These are phyloP conservation scores for Vicia faba DNA, from an alignment of 306 rosid genomes.

Conservation along the genomic window DNA sequence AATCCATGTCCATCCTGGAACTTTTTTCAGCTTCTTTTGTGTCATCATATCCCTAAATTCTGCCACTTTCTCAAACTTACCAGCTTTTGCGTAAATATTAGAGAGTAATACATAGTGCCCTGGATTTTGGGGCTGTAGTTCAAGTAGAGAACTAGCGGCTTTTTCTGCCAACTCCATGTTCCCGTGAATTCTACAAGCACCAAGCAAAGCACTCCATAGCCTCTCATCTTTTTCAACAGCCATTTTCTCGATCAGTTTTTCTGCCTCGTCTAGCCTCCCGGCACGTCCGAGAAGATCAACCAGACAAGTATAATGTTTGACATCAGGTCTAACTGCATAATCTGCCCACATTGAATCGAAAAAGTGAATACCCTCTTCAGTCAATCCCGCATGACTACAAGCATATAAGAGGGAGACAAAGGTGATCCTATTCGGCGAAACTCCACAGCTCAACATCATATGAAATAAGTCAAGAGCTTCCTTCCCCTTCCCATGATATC, in stretches of 20 bases:
- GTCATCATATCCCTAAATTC: constrained; percentile 61
- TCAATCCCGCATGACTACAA: constrained; percentile 77
- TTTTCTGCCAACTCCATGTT: constrained; percentile 68
- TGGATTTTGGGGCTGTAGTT: constrained; percentile 64
- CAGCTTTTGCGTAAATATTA: constrained; percentile 76
- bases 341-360: constrained; percentile 61
- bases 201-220: constrained; percentile 82
- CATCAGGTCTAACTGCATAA: constrained; percentile 62
- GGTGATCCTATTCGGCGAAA: constrained; percentile 61
- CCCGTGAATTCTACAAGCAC: constrained; percentile 71
- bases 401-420: constrained; percentile 79
- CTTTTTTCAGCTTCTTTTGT: constrained; percentile 61
- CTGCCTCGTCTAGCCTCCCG: constrained; percentile 72
- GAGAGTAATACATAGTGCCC: constrained; percentile 77
- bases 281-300: constrained; percentile 87
- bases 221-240: constrained; percentile 62
- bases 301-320: constrained; percentile 77
- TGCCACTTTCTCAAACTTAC: constrained; percentile 73
- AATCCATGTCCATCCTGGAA: constrained; percentile 79
- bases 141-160: constrained; percentile 64
- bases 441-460: constrained; percentile 56
- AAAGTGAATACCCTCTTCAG: constrained; percentile 63
- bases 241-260: constrained; percentile 55
- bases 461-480: constrained; percentile 61
- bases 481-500: constrained; percentile 70